Percentiles rank a stretch among this genome's conserved stretches.
Conservation (phyloP, 805 yeast species). For the Wickerhamiella spandovensis region DNA sequence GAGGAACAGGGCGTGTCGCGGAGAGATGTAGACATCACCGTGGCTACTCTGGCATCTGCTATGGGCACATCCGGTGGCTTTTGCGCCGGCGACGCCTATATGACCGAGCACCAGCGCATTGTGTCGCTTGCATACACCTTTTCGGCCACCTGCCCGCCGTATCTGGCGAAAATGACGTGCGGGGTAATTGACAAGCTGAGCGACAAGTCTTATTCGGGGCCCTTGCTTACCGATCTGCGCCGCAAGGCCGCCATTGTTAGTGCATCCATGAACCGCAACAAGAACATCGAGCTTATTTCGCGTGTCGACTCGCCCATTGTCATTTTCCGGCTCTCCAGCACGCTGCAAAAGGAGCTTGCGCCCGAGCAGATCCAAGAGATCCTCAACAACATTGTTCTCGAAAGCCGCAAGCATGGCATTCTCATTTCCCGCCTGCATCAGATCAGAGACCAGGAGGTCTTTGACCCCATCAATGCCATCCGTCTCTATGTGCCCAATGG, state of each 20-base stretch:
- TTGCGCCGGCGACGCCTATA: conserved; percentile 71
- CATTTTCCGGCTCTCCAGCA: conserved; percentile 46
- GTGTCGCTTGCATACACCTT: conserved; percentile 83
- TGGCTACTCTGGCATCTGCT: conserved; percentile 73
- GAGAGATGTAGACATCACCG: conserved; percentile 62
- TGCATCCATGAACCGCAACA: conserved; percentile 8
- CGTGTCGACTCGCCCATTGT: conserved; percentile 49
- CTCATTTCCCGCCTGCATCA: conserved; percentile 52
- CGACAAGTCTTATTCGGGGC: conserved; percentile 20
- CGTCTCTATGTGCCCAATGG: conserved; percentile 37
- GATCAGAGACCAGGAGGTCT: conserved; percentile 57
- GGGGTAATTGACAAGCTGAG: conserved; percentile 17
- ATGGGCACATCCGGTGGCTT: conserved; percentile 86
- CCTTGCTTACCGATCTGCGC: conserved; percentile 18
- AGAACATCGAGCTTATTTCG: conserved; percentile 42
- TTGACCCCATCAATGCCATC: conserved; percentile 54
- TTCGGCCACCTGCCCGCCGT: conserved; percentile 91
- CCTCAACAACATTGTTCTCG: conserved; percentile 54
- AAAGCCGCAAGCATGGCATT: conserved; percentile 37
- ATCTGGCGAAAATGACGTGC: conserved; percentile 40
- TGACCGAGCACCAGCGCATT: conserved; percentile 87
- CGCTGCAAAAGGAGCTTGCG: conserved; percentile 20
- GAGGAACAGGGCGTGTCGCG: conserved; percentile 63
- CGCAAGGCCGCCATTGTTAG: conserved; percentile 13
- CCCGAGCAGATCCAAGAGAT: conserved; percentile 31